Evolutionary conservation across 495 filamentous ascomycete species (phyloP).

Genomic region (Parachaetomium inaequale): DNA sequence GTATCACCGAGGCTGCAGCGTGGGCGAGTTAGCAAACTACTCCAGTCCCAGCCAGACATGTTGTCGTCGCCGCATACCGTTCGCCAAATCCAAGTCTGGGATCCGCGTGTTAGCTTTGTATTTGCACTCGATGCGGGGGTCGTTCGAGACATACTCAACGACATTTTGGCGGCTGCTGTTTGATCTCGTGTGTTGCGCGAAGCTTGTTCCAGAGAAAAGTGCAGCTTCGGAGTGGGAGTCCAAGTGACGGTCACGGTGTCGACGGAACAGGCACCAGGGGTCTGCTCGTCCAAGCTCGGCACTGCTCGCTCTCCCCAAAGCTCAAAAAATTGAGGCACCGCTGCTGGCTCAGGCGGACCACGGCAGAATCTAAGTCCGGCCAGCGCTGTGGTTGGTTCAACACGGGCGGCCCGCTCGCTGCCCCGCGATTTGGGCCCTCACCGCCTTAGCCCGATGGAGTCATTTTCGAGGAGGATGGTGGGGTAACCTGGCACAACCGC

Average conservation of each 20-base stretch:
- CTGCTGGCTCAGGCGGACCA: slow-evolving; percentile 19
- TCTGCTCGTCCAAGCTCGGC: slow-evolving; percentile 24
- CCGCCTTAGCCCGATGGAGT: slow-evolving; percentile 21
- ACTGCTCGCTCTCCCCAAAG: slow-evolving; percentile 27
- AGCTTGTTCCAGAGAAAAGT: slow-evolving; percentile 5
- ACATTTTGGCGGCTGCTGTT: slow-evolving; percentile 39
- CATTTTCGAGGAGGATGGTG: slow-evolving; percentile 8
- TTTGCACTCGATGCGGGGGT: slow-evolving; percentile 10
- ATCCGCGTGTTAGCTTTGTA: slow-evolving; percentile 29
- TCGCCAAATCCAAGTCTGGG: slow-evolving; percentile 49
- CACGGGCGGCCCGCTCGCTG: neutral
- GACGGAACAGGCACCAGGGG: slow-evolving; percentile 17
- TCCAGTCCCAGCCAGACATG: neutral
- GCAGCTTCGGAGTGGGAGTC: slow-evolving; percentile 11
- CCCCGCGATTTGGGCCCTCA: slow-evolving; percentile 23
- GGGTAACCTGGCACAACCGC: slow-evolving; percentile 18
- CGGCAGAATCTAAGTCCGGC: slow-evolving; percentile 32
- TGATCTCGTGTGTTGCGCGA: slow-evolving; percentile 1
- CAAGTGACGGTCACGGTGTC: slow-evolving; percentile 11
- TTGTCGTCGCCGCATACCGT: slow-evolving; percentile 38
- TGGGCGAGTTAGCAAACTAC: slow-evolving; percentile 14
- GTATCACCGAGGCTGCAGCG: slow-evolving; percentile 50
- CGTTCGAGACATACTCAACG: slow-evolving; percentile 42
- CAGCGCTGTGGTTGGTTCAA: slow-evolving; percentile 22
- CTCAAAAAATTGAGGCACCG: slow-evolving; percentile 34